Evolutionary conservation across 805 yeast genomes (phyloP), one percentile per base, ranked within the genome.

Genomic region (Starmerella vitae): DNA sequence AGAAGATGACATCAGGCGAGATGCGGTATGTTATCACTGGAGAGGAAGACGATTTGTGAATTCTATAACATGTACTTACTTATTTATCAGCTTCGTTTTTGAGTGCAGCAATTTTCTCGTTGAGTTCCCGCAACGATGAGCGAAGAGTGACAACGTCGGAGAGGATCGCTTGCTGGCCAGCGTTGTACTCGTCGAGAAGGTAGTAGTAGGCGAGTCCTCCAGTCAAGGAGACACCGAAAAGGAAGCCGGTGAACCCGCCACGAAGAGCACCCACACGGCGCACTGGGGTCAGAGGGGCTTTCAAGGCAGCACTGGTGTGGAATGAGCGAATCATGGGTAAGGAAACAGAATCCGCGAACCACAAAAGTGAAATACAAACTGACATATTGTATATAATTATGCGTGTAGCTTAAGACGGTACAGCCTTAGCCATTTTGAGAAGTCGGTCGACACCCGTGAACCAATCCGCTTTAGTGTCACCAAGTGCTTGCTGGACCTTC

Each of bases 381-480:
- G 28, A 12, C 12, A 25, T 12, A 12, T 12, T 12, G n/a, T 12
- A 25, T 25, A n/a, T 12, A 25, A 25, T 25, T n/a, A n/a, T n/a
- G n/a, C n/a, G n/a, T n/a, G n/a, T n/a, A n/a, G n/a, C n/a, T n/a
- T n/a, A n/a, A n/a, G n/a, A n/a, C n/a, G 54, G 49, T 5, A 56
- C 54, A 8, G 57, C 62, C 25, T 47, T 37, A n/a, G 55, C 50
- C 61, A 91, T 82, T 46, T 78, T 78, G 45, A 88, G 74, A 46
- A 91, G 68, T 50, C 96, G 74, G 60, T 79, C 84, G 34, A 91
- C 78, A 51, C 98, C 98, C 24, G 80, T 73, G 64, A 80, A 72
- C 98, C 98, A 91, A 52, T 78, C 75, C 12, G 94, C 95, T 47
- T 79, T 73, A 58, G 86, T 93, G 19, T 70, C 72, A 19, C 77